A percentile compares a stretch with the other conserved stretches of the same genome.
Evolutionary conservation across 148 eudicot species (phyloP).

Genomic region (Mesembryanthemum crystallinum): DNA sequence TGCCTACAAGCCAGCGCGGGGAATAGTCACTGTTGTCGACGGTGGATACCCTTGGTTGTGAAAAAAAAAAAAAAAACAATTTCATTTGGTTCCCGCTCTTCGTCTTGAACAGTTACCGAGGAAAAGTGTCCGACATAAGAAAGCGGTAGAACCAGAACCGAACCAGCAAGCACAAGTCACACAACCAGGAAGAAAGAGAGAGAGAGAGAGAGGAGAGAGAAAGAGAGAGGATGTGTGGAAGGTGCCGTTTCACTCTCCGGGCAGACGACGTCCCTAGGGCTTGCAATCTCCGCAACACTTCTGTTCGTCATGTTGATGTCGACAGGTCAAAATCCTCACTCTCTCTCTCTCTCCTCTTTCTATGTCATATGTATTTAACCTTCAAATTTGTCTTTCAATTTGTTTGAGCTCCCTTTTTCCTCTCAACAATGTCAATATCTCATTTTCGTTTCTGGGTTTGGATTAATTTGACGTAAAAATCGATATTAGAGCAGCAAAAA

Average conservation of each 20-base stretch:
- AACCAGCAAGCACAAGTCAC: background rate
- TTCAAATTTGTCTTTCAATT: background rate
- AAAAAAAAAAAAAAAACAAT: no score
- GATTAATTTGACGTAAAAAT: background rate
- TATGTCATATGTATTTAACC: background rate
- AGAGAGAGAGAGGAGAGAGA: slow-evolving; percentile 17
- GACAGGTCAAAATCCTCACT: slow-evolving; percentile 48
- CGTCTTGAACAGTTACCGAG: slow-evolving; percentile 13
- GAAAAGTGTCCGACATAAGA: background rate
- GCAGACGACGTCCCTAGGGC: slow-evolving; percentile 63
- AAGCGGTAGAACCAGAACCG: background rate
- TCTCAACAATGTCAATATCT: background rate
- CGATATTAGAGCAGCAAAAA: background rate
- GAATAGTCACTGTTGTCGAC: no score
- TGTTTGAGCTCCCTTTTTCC: background rate
- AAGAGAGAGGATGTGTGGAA: slow-evolving; percentile 56
- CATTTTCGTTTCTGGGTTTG: background rate
- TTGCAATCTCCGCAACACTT: slow-evolving; percentile 48
- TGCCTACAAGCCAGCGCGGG: no score
- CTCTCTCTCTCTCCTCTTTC: background rate
- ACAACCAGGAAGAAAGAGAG: slow-evolving; percentile 28
- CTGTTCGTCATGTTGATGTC: slow-evolving; percentile 55
- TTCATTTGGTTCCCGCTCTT: slow-evolving; percentile 27
- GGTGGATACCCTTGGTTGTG: no score
- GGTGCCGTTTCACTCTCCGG: slow-evolving; percentile 68